Conservation (phyloP, 139 green algal species). For the Mychonastes homosphaera region DNA sequence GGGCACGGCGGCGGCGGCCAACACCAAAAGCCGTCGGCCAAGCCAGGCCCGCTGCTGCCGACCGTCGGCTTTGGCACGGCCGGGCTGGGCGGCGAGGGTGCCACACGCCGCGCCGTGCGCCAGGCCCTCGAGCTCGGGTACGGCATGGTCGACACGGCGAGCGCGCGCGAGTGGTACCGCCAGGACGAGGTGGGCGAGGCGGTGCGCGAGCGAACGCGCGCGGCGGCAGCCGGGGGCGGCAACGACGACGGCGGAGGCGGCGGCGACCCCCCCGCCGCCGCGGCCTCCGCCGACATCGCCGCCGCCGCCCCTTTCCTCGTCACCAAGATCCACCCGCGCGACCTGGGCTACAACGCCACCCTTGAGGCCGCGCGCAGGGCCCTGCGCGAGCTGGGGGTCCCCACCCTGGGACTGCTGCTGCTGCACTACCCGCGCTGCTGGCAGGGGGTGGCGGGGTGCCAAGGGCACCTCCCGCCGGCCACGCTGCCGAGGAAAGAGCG, state of each 20-base stretch:
- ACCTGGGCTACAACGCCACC: slow-evolving; percentile 48
- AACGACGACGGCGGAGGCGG: too few species aligned
- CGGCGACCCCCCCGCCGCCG: too few species aligned
- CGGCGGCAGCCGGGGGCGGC: too few species aligned
- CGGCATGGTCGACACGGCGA: slow-evolving; percentile 55
- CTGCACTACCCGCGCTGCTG: slow-evolving; percentile 76
- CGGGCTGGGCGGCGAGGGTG: slow-evolving; percentile 35
- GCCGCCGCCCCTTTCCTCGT: slow-evolving; percentile 65
- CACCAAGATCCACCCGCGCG: slow-evolving; percentile 67
- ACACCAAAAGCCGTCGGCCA: slow-evolving; percentile 17
- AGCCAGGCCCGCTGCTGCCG: slow-evolving; percentile 46
- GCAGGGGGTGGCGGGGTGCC: slow-evolving; percentile 25
- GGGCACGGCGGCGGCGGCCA: background rate
- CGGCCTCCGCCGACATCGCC: background rate
- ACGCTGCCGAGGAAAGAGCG: too few species aligned
- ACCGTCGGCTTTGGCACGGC: slow-evolving; percentile 71
- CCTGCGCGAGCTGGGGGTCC: slow-evolving; percentile 39
- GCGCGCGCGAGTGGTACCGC: slow-evolving; percentile 67
- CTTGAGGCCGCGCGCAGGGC: slow-evolving; percentile 21
- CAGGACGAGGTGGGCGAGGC: slow-evolving; percentile 61
- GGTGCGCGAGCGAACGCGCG: slow-evolving; percentile 7
- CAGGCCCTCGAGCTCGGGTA: slow-evolving; percentile 51
- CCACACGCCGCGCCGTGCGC: slow-evolving; percentile 39
- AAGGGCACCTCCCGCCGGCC: slow-evolving; percentile 37
- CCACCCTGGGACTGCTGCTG: slow-evolving; percentile 71